Base-by-base conservation (phyloP, 2,329 filamentous ascomycete genomes). In the Nemania sp. region DNA sequence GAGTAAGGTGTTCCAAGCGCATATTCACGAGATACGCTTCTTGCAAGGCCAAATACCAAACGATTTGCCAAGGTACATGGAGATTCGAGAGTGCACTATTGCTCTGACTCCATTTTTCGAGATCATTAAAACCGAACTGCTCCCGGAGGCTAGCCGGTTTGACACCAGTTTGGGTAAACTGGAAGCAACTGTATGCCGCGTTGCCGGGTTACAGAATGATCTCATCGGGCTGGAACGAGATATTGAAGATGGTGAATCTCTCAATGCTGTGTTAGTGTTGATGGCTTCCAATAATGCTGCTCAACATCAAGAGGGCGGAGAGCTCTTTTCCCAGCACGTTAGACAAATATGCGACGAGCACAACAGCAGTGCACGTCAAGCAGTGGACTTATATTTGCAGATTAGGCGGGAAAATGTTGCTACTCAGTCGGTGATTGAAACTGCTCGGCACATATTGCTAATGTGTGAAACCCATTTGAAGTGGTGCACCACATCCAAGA, bases 401-500 rank as follows among this genome's bases (percentile, higher is more conserved):
- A 45, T 45, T 15, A 20, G 34, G 12, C 28, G 15, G 11, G 28
- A 24, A 19, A 45, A 22, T n/a, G 26, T 6, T 22, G 28, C 12
- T 15, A 22, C 28, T 14, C 9, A 34, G 9, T 23, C 42, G 42
- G 28, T 24, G n/a, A 17, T 11, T 1, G 15, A 45, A n/a, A 17
- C 24, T 22, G 26, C 42, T 12, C 42, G 17, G 6, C 42, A 45
- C 42, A 33, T 45, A n/a, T 28, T 45, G 12, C 26, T 45, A 6
- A 24, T 33, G 17, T 45, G 26, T 34, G 42, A 45, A 28, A 45
- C 42, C 26, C 42, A 45, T 23, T 20, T 45, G 17, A 45, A 45
- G 24, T 45, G 42, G 42, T 45, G 42, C 31, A 26, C 42, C 2
- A 45, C 28, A 7, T 17, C 28, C 26, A 45, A 45, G 28, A 26